Percentiles rank a stretch among this genome's conserved stretches.
phyloP scores from a whole-genome alignment of 2,329 filamentous ascomycete genomes.

The Alternaria longipes region DNA sequence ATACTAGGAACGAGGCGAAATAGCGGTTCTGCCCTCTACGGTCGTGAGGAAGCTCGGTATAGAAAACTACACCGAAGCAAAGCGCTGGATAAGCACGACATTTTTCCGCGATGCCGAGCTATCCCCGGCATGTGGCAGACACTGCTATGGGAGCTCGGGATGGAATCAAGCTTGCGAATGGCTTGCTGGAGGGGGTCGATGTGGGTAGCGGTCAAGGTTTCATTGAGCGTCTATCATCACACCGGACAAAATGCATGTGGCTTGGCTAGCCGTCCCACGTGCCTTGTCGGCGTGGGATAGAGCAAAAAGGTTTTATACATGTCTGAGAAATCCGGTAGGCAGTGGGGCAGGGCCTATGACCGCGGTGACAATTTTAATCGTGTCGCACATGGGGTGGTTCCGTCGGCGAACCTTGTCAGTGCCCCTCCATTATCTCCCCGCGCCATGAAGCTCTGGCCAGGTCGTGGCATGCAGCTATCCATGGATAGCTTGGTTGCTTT shows the following conservation, averaged over 20 bases:
- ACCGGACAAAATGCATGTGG: slow-evolving; percentile 7
- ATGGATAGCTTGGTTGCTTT: slow-evolving; percentile 36
- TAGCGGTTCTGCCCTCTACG: slow-evolving; percentile 9
- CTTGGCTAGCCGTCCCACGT: slow-evolving; percentile 25
- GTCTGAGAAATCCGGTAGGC: slow-evolving; percentile 25
- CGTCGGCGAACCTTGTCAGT: slow-evolving; percentile 17
- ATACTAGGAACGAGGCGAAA: slow-evolving; percentile 10
- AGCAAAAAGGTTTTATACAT: slow-evolving; percentile 27
- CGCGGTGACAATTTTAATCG: slow-evolving; percentile 28
- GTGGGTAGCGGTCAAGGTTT: slow-evolving; percentile 8
- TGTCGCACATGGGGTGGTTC: slow-evolving; percentile 23
- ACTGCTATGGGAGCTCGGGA: slow-evolving; percentile 6
- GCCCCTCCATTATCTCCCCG: slow-evolving; percentile 27
- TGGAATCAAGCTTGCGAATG: slow-evolving; percentile 29
- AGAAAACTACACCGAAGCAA: slow-evolving; percentile 36
- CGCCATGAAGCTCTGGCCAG: slow-evolving; percentile 38
- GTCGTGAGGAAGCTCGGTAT: slow-evolving; percentile 22
- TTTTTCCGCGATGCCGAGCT: slow-evolving; percentile 37
- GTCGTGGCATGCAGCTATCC: slow-evolving; percentile 26
- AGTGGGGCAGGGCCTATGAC: slow-evolving; percentile 20
- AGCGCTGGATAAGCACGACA: slow-evolving; percentile 25
- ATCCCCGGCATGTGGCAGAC: slow-evolving; percentile 10
- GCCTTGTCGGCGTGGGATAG: slow-evolving; percentile 35
- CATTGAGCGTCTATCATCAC: slow-evolving; percentile 5
- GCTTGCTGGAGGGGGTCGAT: slow-evolving; percentile 6